Evolutionary conservation across 2,329 filamentous ascomycete species (phyloP).

Genomic region (Ophiocordyceps robertsii): DNA sequence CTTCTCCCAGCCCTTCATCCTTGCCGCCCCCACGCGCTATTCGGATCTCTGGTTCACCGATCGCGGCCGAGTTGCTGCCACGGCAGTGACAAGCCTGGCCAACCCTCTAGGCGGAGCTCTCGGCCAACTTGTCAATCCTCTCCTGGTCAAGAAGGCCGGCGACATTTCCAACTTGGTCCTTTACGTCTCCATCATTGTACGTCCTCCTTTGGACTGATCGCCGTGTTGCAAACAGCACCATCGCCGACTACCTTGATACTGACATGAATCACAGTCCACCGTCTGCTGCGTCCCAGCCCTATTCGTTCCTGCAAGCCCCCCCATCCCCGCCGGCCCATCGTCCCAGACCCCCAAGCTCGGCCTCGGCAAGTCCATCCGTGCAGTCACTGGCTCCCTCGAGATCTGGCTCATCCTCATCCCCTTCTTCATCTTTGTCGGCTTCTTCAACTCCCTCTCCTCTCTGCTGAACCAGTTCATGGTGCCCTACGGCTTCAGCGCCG

Average conservation of each 20-base stretch:
- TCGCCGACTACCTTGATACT: neutral
- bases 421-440: slow-evolving; percentile 75
- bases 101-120: slow-evolving; percentile 85
- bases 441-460: slow-evolving; percentile 86
- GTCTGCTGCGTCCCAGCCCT: slow-evolving; percentile 57
- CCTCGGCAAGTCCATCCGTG: slow-evolving; percentile 35
- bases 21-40: slow-evolving; percentile 79
- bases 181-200: slow-evolving; percentile 69
- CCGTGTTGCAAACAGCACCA: neutral
- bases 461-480: slow-evolving; percentile 81
- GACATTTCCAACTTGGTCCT: slow-evolving; percentile 74
- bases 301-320: slow-evolving; percentile 65
- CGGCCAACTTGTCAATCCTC: slow-evolving; percentile 74
- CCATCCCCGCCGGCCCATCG: slow-evolving; percentile 62
- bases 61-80: slow-evolving; percentile 71
- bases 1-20: slow-evolving; percentile 81
- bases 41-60: slow-evolving; percentile 92
- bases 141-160: slow-evolving; percentile 48
- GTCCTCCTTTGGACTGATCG: slow-evolving; percentile 14
- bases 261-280: slow-evolving; percentile 14
- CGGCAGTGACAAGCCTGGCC: slow-evolving; percentile 69
- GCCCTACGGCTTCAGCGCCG: slow-evolving; percentile 74
- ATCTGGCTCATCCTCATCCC: slow-evolving; percentile 72
- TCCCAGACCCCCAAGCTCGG: slow-evolving; percentile 43
- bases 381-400: slow-evolving; percentile 45